Evolutionary conservation across 176 grass and related monocot species (phyloP).

Genomic region (Rhynchospora tenuis): DNA sequence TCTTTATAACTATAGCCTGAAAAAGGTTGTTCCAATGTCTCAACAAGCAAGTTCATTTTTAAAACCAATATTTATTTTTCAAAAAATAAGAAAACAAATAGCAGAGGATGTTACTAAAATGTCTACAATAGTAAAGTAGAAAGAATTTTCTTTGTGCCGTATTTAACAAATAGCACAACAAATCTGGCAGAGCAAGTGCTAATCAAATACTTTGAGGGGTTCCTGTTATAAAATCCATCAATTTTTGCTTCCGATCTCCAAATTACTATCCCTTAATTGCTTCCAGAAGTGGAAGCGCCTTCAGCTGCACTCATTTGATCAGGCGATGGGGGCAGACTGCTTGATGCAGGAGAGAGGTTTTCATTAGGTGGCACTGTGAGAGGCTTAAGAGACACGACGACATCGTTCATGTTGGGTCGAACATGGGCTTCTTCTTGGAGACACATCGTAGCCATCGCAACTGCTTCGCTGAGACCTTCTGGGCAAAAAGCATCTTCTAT

Average conservation of each 20-base stretch:
- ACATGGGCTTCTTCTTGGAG: conserved; percentile 81
- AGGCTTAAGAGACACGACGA: conserved; percentile 76
- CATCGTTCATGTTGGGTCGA: conserved; percentile 64
- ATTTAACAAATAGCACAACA: background rate
- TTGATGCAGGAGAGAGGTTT: conserved; percentile 1
- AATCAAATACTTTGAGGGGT: background rate
- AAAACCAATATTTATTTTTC: no score
- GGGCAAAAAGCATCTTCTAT: conserved; percentile 49
- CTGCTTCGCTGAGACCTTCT: conserved; percentile 75
- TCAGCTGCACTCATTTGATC: conserved; percentile 21
- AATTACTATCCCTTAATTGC: no score
- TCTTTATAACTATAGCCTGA: background rate
- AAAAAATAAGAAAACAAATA: no score
- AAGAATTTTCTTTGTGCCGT: background rate
- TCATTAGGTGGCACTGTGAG: conserved; percentile 37
- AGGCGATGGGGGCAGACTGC: background rate
- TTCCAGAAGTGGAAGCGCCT: background rate
- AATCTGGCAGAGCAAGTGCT: background rate
- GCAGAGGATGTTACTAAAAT: no score
- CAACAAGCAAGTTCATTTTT: no score
- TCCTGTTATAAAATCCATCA: no score
- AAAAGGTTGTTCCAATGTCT: no score
- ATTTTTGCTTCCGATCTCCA: no score
- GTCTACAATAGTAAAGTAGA: no score
- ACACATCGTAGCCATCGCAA: conserved; percentile 90